Evolutionary conservation across 2,329 filamentous ascomycete genomes (phyloP), one percentile per base, ranked within the genome.

Genomic region (Ilyonectria mors-panacis): DNA sequence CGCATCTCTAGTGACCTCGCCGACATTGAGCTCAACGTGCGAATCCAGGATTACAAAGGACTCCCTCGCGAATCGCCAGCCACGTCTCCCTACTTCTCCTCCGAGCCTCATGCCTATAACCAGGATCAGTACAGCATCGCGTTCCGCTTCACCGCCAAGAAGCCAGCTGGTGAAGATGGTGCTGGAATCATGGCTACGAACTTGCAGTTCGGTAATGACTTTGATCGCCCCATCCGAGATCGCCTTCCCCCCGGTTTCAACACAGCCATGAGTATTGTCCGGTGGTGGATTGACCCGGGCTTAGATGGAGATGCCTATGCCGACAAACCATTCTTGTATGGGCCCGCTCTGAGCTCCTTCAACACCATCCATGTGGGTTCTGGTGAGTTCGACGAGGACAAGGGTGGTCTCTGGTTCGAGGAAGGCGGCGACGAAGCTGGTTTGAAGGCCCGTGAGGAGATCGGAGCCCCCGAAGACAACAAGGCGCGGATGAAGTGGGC

Each of bases 141-240:
- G 35, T 92, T 97, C 77, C 87, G 89, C 51, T 93, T 98, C 79
- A 90, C 88, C 0, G 93, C 92, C n/a, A 93, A 93, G 74, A 78
- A 76, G 56, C 77, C 76, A 10, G 59, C 65, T 48, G 67, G 67
- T 1, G 68, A 71, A 3, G 66, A 70, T 6, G 30, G 63, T 6
- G 6, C 23, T n/a, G 86, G 87, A 39, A 90, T 97, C 63, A 85
- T 86, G 3, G 94, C 89, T 50, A 81, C 88, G 28, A 91, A 97
- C 69, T 85, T 99, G 3, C 90, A 98, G 60, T 97, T 97, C 75
- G 96, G 95, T 47, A 98, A 98, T 79, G 94, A 98, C 84, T 98
- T 98, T 78, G 95, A 97, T 77, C 89, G 93, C 57, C 94, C 96
- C 0, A 96, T 99, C 73, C 89, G 94, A 33, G 92, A 97, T 78